Conservation (phyloP, 805 yeast genomes). For the Starmera dryadoides region DNA sequence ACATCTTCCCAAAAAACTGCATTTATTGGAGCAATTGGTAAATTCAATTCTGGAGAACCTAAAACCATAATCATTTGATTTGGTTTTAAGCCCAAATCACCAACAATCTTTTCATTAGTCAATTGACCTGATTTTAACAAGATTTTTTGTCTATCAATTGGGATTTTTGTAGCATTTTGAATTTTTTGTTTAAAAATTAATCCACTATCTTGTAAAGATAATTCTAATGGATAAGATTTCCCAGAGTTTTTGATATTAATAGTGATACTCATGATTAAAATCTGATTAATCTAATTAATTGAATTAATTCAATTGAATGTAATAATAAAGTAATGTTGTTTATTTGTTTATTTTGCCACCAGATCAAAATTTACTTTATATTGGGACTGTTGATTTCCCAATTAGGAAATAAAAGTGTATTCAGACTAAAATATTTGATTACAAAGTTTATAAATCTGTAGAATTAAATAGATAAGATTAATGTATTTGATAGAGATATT, state of each 20-base stretch:
- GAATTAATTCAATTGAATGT: conserved; percentile 2
- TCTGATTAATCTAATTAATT: neutral
- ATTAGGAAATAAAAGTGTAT: neutral
- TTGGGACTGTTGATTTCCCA: neutral
- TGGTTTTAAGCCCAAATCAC: conserved; percentile 48
- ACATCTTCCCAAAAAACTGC: conserved; percentile 67
- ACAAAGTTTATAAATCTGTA: no score
- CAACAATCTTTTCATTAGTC: conserved; percentile 48
- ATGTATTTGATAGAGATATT: no score
- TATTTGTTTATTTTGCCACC: neutral
- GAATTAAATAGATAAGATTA: no score
- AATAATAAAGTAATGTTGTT: neutral
- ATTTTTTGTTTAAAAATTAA: conserved; percentile 62
- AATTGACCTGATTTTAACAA: conserved; percentile 86
- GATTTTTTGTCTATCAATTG: conserved; percentile 86
- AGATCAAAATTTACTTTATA: no score
- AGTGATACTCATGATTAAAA: conserved; percentile 6
- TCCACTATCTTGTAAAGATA: conserved; percentile 26
- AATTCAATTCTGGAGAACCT: conserved; percentile 77
- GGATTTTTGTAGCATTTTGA: conserved; percentile 68
- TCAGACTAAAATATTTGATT: neutral
- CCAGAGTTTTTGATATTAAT: conserved; percentile 60
- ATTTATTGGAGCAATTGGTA: conserved; percentile 45
- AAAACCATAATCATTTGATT: conserved; percentile 76
- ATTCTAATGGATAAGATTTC: conserved; percentile 45